Evolutionary conservation across 2,329 filamentous ascomycete species (phyloP).

Genomic region (Drechslerella coelobrocha): DNA sequence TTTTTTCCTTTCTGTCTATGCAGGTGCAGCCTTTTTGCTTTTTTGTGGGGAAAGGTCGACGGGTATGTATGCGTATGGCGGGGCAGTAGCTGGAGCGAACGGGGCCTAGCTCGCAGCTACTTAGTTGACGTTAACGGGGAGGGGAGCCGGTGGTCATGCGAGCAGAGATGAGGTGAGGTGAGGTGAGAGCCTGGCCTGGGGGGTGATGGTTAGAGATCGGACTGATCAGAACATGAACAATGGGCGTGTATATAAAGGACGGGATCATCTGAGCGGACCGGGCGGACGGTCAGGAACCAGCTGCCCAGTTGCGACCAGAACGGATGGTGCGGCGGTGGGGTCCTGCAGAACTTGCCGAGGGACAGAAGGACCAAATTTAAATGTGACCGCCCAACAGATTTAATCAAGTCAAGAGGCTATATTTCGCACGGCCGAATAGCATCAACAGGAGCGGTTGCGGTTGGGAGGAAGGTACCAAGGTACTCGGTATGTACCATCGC

Average conservation of each 20-base stretch:
- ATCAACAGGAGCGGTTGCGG: too few species aligned
- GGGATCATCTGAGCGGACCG: constrained; percentile 10
- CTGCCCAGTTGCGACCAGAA: constrained; percentile 31
- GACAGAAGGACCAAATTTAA: too few species aligned
- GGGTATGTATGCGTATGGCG: constrained; percentile 22
- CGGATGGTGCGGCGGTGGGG: too few species aligned
- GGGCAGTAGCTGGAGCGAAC: constrained; percentile 17
- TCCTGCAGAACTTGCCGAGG: too few species aligned
- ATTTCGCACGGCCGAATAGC: too few species aligned
- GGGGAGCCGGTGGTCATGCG: constrained; percentile 33
- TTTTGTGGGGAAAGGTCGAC: constrained; percentile 30
- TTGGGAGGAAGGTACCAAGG: too few species aligned
- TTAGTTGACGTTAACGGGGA: constrained; percentile 6
- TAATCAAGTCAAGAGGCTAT: too few species aligned
- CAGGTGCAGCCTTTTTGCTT: constrained; percentile 34
- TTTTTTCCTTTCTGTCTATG: constrained; percentile 28
- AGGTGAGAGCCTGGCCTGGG: neutral
- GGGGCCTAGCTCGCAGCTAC: constrained; percentile 14
- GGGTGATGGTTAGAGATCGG: neutral
- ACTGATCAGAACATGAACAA: constrained; percentile 6
- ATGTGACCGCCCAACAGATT: too few species aligned
- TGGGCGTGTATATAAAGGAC: neutral
- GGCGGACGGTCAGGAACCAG: constrained; percentile 21
- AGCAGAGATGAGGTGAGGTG: constrained; percentile 16
- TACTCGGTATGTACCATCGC: too few species aligned